A percentile compares a stretch with the other conserved stretches of the same genome.
phyloP scores from a whole-genome alignment of 2,329 filamentous ascomycete genomes.

The Paracoccidioides lutzii region DNA sequence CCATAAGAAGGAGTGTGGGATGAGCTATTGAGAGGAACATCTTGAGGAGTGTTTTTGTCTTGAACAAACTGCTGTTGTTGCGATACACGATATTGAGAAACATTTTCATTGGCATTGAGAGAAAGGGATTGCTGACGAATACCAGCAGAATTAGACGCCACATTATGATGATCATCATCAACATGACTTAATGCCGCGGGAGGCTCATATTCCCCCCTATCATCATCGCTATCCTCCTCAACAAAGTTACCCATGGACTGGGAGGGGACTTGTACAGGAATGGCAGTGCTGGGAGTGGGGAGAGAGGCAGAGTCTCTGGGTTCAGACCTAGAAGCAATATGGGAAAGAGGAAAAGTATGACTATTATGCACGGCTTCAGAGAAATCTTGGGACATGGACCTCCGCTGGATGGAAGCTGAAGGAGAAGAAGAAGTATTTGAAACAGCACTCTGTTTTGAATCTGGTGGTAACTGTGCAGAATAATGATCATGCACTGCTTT shows the following conservation, averaged over 20 bases:
- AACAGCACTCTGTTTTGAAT: constrained; percentile 18
- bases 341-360: constrained; percentile 19
- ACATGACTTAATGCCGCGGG: constrained; percentile 36
- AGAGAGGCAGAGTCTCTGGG: constrained; percentile 22
- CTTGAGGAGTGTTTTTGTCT: constrained; percentile 34
- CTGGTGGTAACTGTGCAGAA: constrained; percentile 19
- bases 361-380: constrained; percentile 20
- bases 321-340: constrained; percentile 22
- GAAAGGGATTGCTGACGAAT: constrained; percentile 42
- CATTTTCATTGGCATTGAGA: constrained; percentile 44
- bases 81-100: constrained; percentile 47
- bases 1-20: constrained; percentile 32
- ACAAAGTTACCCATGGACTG: constrained; percentile 49
- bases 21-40: constrained; percentile 40
- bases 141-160: constrained; percentile 35
- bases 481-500: constrained; percentile 34
- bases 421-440: constrained; percentile 19
- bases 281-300: constrained; percentile 15
- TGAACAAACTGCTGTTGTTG: constrained; percentile 46
- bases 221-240: constrained; percentile 49
- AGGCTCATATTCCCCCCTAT: constrained; percentile 41
- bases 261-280: constrained; percentile 30
- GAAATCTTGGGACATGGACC: constrained; percentile 16
- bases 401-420: constrained; percentile 14
- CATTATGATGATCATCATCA: constrained; percentile 22